Base-by-base conservation (phyloP, 1,139 yeast genomes). In the Diutina neorugosa region DNA sequence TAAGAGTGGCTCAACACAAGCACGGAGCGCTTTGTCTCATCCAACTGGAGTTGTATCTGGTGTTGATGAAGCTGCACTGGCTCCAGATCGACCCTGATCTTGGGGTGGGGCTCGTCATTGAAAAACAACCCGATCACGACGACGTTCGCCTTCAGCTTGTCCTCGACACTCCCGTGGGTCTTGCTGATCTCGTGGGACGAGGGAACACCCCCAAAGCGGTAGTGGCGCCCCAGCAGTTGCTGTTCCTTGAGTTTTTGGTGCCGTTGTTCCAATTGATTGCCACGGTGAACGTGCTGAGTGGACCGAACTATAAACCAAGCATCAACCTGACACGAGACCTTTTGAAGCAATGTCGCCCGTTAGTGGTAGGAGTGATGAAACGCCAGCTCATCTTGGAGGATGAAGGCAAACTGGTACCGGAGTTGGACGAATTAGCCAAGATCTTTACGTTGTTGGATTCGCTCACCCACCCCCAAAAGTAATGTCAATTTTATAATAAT, bases 1-100 rank as follows among this genome's bases (percentile, higher is more conserved):
- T 84, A 1, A 78, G 94, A 60, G 76, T 91, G 9, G 89, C 95
- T 0, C 88, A 86, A 62, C 80, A 86, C 0, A 78, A 88, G 57
- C 63, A 66, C 7, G 98, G 98, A 1, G 89, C 97, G 0, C 78
- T 81, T 54, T 84, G 84, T 55, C 69, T 91, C 55, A 69, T 89
- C 31, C 91, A 88, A 62, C 78, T 86, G 62, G 95, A 86, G 53
- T 66, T 85, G 11, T 84, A 89, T 64, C 75, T 81, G 34, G 73
- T 81, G 0, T 73, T 90, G 54, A 77, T 74, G 56, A 73, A 78
- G 31, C 80, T 86, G 51, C 69, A 70, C 40, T 78, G 88, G 59
- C 69, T 89, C 53, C 65, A 73, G 49, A 73, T 84, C 51, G 96
- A 90, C 63, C 93, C 95, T 0, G 96, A 89, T 62, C 70, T 88